Evolutionary conservation across 768 basidiomycete genomes (phyloP).

Genomic region (Leccinum arenicola): DNA sequence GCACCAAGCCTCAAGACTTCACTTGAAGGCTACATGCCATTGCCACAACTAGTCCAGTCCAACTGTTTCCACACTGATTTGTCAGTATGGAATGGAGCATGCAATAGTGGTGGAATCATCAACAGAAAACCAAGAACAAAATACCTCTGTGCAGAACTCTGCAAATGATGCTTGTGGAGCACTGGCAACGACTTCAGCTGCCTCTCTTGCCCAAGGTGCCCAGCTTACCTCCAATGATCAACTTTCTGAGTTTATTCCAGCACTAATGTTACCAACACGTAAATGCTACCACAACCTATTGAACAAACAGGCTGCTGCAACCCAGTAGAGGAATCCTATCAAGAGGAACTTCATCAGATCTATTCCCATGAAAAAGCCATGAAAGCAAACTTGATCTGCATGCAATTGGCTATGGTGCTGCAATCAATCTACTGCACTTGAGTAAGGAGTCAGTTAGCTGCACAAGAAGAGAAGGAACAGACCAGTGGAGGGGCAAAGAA

Average conservation of each 20-base stretch:
- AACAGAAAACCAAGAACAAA: not conserved
- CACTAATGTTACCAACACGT: not conserved
- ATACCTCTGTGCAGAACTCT: not conserved
- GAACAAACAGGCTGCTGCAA: not conserved
- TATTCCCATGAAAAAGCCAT: too few relatives aligned
- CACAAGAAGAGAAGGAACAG: conserved; percentile 15
- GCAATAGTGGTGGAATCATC: not conserved
- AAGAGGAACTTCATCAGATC: not conserved
- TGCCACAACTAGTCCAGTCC: not conserved
- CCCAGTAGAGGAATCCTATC: not conserved
- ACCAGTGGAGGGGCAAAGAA: conserved; percentile 8
- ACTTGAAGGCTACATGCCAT: not conserved
- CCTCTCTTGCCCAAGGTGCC: not conserved
- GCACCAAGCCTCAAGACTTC: not conserved
- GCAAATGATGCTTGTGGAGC: too few relatives aligned
- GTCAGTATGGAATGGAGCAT: not conserved
- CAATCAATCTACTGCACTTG: conserved; percentile 13
- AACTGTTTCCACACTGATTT: not conserved
- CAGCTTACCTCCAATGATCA: not conserved
- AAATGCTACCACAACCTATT: not conserved
- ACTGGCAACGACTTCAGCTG: too few relatives aligned
- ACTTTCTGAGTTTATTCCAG: not conserved
- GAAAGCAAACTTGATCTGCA: not conserved
- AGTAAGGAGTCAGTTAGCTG: conserved; percentile 13
- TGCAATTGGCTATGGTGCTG: not conserved